Conservation (phyloP, 2,329 filamentous ascomycete species). For the Botrytis paeoniae region DNA sequence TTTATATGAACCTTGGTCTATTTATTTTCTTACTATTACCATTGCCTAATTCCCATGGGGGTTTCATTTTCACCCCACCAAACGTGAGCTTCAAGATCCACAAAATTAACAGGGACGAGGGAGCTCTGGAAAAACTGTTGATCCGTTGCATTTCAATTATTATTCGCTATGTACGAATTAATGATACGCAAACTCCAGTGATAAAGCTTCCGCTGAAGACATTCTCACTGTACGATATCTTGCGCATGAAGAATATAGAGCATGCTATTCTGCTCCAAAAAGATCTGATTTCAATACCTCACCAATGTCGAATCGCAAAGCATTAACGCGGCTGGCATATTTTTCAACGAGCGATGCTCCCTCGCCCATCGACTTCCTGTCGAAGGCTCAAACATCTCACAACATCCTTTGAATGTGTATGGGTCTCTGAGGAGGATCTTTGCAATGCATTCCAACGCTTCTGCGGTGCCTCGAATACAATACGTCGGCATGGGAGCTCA, state of each 20-base stretch:
- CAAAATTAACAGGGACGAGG: background rate
- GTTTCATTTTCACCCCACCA: conserved; percentile 9
- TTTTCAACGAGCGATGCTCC: conserved; percentile 44
- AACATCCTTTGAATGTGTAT: conserved; percentile 47
- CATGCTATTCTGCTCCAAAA: background rate
- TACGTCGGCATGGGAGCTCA: conserved; percentile 38
- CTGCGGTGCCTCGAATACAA: conserved; percentile 37
- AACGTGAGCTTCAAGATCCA: background rate
- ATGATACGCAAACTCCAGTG: background rate
- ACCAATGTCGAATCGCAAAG: conserved; percentile 20
- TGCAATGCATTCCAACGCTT: conserved; percentile 49
- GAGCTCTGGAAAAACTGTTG: conserved; percentile 12
- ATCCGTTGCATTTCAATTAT: background rate
- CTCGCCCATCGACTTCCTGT: conserved; percentile 47
- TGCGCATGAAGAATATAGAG: background rate
- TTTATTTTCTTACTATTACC: background rate
- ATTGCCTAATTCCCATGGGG: background rate
- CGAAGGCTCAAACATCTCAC: conserved; percentile 46
- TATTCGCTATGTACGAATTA: background rate
- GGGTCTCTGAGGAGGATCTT: conserved; percentile 59
- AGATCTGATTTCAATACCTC: background rate
- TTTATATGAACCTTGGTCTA: conserved; percentile 6
- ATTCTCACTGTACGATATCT: background rate
- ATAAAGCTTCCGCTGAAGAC: background rate
- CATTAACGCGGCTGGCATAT: conserved; percentile 10